Evolutionary conservation across 805 yeast species (phyloP).

Genomic region (Candida taoyuanica): DNA sequence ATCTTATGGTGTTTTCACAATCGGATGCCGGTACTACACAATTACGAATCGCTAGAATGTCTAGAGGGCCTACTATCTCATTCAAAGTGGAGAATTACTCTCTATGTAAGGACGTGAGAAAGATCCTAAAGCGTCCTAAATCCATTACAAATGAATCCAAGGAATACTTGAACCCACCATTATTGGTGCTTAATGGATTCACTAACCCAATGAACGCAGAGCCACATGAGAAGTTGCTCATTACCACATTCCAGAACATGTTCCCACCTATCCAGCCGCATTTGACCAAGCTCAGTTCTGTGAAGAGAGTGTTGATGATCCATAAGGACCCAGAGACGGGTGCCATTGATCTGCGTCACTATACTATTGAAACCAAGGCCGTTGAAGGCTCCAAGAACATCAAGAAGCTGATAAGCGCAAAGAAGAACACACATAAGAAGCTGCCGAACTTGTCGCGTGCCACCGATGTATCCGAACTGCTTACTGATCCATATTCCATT

Average conservation of each 20-base stretch:
- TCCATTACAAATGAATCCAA: conserved; percentile 57
- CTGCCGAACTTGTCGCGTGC: conserved; percentile 40
- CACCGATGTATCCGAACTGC: conserved; percentile 75
- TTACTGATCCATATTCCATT: conserved; percentile 77
- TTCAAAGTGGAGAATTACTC: conserved; percentile 77
- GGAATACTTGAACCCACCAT: conserved; percentile 75
- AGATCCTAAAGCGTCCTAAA: conserved; percentile 71
- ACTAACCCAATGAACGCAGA: conserved; percentile 56
- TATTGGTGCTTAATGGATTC: conserved; percentile 91
- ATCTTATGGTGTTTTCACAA: conserved; percentile 82
- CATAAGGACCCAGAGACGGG: conserved; percentile 69
- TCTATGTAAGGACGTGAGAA: conserved; percentile 72
- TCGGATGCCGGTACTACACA: conserved; percentile 77
- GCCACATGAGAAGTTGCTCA: conserved; percentile 71
- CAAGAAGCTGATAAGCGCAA: conserved; percentile 25
- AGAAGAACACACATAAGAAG: conserved; percentile 21
- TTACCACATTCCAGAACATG: conserved; percentile 91
- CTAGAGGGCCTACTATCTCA: conserved; percentile 91
- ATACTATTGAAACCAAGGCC: conserved; percentile 77
- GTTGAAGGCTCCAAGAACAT: conserved; percentile 50
- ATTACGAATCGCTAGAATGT: conserved; percentile 78
- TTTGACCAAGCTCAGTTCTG: conserved; percentile 62
- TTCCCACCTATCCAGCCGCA: conserved; percentile 94
- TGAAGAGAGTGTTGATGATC: conserved; percentile 80
- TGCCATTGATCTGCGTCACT: conserved; percentile 81